Evolutionary conservation across 2,329 filamentous ascomycete species (phyloP).

Genomic region (Calonectria honghensis): DNA sequence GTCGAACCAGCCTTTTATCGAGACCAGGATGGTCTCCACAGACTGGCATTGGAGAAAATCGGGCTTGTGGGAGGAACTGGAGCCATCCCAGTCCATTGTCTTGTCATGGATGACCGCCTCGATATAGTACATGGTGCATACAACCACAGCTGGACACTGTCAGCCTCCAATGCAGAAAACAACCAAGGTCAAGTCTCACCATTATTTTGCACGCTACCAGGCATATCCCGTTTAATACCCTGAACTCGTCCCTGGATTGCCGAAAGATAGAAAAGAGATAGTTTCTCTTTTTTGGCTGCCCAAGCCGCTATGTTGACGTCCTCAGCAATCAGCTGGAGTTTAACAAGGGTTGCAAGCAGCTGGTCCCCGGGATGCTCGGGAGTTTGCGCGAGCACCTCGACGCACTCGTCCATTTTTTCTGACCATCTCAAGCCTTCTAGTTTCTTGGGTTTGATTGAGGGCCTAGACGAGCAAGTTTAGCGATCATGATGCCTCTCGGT

Average conservation of each 20-base stretch:
- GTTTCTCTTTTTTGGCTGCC: background rate
- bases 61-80: background rate
- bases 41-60: constrained; percentile 2
- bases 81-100: background rate
- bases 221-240: constrained; percentile 1
- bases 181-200: background rate
- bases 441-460: constrained; percentile 16
- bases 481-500: too few relatives aligned
- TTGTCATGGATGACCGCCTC: constrained; percentile 5
- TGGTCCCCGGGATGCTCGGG: constrained; percentile 8
- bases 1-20: constrained; percentile 12
- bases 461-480: background rate
- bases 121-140: background rate
- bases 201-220: background rate
- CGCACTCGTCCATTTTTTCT: background rate
- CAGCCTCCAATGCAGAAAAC: background rate
- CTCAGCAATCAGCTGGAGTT: constrained; percentile 15
- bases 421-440: background rate
- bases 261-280: background rate
- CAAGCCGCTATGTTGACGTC: background rate
- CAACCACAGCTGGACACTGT: background rate
- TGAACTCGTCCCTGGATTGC: background rate
- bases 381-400: background rate
- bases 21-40: background rate
- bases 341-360: constrained; percentile 6